A percentile compares a stretch with the other conserved stretches of the same genome.
Conservation (phyloP, 2,329 filamentous ascomycete species). For the Monosporascus sp. region DNA sequence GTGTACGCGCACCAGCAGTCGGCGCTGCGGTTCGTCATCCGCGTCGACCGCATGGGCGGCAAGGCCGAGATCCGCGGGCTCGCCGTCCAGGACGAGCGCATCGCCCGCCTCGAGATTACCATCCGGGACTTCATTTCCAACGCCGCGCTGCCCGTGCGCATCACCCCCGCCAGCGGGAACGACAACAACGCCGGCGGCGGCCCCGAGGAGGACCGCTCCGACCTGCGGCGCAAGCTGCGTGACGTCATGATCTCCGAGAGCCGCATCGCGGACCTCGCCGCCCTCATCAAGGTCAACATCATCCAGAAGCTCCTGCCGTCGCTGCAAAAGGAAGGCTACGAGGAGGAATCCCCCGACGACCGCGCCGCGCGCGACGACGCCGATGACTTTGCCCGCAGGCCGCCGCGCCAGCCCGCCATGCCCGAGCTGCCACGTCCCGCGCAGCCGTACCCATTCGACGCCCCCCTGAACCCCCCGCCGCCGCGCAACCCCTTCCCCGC, state of each 20-base stretch:
- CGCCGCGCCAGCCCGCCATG: constrained; percentile 33
- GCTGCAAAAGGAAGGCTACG: constrained; percentile 72
- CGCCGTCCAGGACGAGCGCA: constrained; percentile 74
- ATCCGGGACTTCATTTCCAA: constrained; percentile 70
- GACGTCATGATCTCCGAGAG: constrained; percentile 69
- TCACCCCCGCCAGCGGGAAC: constrained; percentile 39
- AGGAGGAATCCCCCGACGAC: constrained; percentile 53
- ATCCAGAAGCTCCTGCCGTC: constrained; percentile 79
- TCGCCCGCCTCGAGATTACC: constrained; percentile 68
- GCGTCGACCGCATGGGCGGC: constrained; percentile 72
- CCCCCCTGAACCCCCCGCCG: constrained; percentile 58
- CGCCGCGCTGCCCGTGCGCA: constrained; percentile 49
- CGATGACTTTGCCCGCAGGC: constrained; percentile 36
- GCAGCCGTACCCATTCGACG: constrained; percentile 61
- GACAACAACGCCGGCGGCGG: constrained; percentile 5
- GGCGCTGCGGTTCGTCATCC: constrained; percentile 76
- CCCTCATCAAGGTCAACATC: constrained; percentile 69
- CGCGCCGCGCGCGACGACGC: constrained; percentile 36
- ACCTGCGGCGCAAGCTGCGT: constrained; percentile 43
- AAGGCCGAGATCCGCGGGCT: constrained; percentile 82
- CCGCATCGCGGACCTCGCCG: constrained; percentile 62
- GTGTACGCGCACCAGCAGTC: constrained; percentile 84
- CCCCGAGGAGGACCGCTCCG: constrained; percentile 42
- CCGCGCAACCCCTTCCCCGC: constrained; percentile 59
- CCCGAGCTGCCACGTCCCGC: constrained; percentile 55